A percentile compares a stretch with the other conserved stretches of the same genome.
phyloP scores from a whole-genome alignment of 2,329 filamentous ascomycete genomes.

The Fusarium piperis region DNA sequence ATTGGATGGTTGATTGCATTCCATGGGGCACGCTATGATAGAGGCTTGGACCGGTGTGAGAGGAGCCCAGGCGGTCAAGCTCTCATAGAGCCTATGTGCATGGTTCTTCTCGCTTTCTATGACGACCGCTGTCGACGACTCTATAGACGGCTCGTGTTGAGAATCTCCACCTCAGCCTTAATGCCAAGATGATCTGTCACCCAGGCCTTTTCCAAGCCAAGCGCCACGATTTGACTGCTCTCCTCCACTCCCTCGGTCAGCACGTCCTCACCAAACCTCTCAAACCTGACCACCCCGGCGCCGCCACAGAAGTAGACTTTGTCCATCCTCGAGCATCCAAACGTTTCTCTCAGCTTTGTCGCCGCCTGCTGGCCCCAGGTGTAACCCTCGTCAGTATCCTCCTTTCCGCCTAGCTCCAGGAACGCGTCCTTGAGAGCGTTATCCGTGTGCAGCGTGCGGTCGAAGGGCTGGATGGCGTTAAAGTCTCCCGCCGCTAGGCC shows the following conservation, averaged over 20 bases:
- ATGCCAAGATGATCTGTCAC: constrained; percentile 60
- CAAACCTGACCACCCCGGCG: constrained; percentile 45
- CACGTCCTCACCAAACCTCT: constrained; percentile 59
- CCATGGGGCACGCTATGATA: background rate
- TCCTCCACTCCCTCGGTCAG: constrained; percentile 43
- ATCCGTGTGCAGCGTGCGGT: constrained; percentile 57
- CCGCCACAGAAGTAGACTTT: constrained; percentile 59
- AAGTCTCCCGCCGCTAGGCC: constrained; percentile 64
- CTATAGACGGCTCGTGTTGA: constrained; percentile 6
- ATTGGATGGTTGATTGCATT: background rate
- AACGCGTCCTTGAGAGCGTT: constrained; percentile 63
- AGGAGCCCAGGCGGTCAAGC: background rate
- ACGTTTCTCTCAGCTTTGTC: constrained; percentile 51
- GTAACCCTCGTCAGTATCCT: constrained; percentile 61
- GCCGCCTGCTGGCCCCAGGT: constrained; percentile 68
- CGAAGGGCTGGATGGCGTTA: constrained; percentile 67
- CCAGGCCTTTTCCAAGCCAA: constrained; percentile 54
- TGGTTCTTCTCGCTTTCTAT: no score
- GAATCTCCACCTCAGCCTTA: constrained; percentile 20
- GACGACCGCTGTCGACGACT: background rate
- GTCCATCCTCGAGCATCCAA: constrained; percentile 64
- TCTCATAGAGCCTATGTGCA: no score
- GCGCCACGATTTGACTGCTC: constrained; percentile 39
- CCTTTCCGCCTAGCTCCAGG: constrained; percentile 59
- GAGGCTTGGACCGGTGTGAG: background rate